Evolutionary conservation across 2,329 filamentous ascomycete species (phyloP), one percentile per base, ranked within the genome.

Genomic region (Fusarium aywerte): DNA sequence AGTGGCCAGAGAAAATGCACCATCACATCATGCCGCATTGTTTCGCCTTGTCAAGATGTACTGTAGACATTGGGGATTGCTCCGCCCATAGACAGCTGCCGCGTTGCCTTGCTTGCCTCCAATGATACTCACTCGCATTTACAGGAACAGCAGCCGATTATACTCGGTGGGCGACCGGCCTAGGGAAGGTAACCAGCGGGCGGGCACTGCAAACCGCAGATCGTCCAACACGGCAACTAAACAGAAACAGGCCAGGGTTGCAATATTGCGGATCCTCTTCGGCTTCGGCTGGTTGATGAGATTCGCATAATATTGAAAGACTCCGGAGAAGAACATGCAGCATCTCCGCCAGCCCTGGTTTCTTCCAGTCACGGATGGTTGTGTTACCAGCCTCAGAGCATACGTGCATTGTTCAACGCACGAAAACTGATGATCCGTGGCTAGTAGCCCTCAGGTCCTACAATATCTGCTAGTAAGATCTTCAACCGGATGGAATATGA

Each of bases 11-110:
- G 53, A 32, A 63, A 55, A 69, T 58, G 70, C 67, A 72, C 36
- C 62, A 72, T 71, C 65, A 72, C 67, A 72, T 73, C 70, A 72
- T 58, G 65, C 71, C 67, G 65, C 69, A 70, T 73, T 58, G 58
- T 57, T 58, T 68, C 54, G 55, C 62, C 56, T 71, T 60, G 38
- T 57, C 48, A 47, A 61, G 52, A 53, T 61, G 58, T n/a, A n/a
- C n/a, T n/a, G n/a, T 62, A 56, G 36, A 72, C 59, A 67, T 70
- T 63, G 64, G 70, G 70, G 58, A 70, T 51, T 52, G 70, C 58
- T 70, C 64, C 62, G 65, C 64, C 52, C 62, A 58, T 62, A 68
- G 53, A 68, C 58, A 54, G 54, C 60, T 68, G 70, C 64, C 70
- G 65, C 68, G 57, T 70, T 68, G 58, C 51, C 43, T 58, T 45